phyloP scores from a whole-genome alignment of 139 green algal species.

The Tetradesmus lagerheimii region DNA sequence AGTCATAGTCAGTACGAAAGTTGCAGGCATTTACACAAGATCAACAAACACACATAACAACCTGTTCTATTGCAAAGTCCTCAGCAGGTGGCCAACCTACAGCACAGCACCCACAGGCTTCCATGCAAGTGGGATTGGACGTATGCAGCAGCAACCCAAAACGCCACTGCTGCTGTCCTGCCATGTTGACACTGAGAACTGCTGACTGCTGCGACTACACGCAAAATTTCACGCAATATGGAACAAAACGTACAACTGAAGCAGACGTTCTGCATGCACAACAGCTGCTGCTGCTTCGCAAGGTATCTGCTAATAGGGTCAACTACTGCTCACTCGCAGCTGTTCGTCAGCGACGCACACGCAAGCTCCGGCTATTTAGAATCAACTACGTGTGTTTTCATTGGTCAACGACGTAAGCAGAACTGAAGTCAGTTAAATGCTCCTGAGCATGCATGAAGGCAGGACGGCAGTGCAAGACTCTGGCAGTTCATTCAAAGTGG shows the following conservation, averaged over 20 bases:
- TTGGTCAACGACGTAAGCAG: background rate
- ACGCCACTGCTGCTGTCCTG: background rate
- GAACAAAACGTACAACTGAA: background rate
- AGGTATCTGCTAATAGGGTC: slow-evolving; percentile 10
- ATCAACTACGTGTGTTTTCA: background rate
- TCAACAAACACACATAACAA: background rate
- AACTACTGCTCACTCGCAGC: slow-evolving; percentile 3
- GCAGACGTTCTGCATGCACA: background rate
- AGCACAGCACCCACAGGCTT: background rate
- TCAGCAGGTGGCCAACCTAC: no score
- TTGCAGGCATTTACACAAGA: background rate
- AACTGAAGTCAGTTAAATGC: background rate
- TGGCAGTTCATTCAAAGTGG: background rate
- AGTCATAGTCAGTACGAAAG: background rate
- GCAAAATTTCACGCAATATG: no score
- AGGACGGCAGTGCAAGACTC: background rate
- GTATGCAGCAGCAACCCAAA: background rate
- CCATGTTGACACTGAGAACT: background rate
- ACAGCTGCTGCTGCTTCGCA: background rate
- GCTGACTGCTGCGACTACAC: no score
- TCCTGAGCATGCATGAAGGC: no score
- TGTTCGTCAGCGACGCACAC: background rate
- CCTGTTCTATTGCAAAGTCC: background rate
- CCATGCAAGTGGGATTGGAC: background rate
- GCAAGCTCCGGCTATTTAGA: background rate